Conservation (phyloP, 2,329 filamentous ascomycete genomes). For the Diaporthe citrichinensis region DNA sequence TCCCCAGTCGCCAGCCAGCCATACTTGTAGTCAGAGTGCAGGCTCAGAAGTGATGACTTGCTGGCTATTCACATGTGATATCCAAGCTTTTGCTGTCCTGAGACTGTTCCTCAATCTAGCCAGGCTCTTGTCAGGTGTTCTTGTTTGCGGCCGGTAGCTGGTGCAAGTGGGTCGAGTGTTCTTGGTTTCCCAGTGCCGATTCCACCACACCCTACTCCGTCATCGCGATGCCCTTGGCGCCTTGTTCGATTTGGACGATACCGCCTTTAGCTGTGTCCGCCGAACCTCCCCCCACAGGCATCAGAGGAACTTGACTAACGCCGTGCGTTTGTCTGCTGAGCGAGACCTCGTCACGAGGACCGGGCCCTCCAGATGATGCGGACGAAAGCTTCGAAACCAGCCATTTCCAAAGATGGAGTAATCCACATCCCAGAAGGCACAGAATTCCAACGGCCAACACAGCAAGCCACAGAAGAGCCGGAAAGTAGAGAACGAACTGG, state of each 20-base stretch:
- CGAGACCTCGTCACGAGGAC: not conserved
- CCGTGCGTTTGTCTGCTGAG: not conserved
- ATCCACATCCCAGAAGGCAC: not conserved
- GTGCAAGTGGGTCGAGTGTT: not conserved
- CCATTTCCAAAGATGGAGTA: not conserved
- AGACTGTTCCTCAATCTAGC: not conserved
- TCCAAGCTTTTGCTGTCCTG: not conserved
- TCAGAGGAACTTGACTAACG: not conserved
- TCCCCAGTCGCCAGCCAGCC: not conserved
- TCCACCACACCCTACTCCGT: too few species aligned
- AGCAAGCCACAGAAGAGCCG: not conserved
- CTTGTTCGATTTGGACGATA: not conserved
- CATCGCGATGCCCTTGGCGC: accelerated
- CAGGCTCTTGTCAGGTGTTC: too few species aligned
- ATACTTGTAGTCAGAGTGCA: not conserved
- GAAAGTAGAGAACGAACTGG: not conserved
- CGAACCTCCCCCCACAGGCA: not conserved
- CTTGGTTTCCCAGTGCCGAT: not conserved
- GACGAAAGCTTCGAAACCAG: not conserved
- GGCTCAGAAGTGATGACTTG: not conserved
- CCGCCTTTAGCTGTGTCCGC: not conserved
- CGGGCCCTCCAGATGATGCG: not conserved
- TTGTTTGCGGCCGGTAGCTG: not conserved
- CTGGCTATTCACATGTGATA: not conserved
- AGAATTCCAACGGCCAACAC: not conserved